A percentile compares a stretch with the other conserved stretches of the same genome.
Conservation (phyloP, 305 asterid genomes). For the Solanum hybrid region DNA sequence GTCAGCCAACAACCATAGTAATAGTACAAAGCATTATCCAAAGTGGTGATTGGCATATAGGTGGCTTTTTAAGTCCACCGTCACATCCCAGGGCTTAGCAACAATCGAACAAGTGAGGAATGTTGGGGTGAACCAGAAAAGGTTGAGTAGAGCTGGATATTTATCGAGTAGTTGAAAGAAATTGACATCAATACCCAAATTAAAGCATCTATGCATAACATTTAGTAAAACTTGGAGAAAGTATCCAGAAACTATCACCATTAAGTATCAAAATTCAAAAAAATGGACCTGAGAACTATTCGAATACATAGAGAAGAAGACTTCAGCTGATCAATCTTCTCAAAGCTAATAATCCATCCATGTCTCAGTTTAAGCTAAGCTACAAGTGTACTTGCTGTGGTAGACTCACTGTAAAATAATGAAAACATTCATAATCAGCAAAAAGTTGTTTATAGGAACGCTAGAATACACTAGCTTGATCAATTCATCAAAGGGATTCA, state of each 20-base stretch:
- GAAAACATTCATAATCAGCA: neutral
- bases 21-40: neutral
- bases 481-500: neutral
- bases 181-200: neutral
- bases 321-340: neutral
- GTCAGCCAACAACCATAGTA: fast-evolving
- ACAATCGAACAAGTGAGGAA: neutral
- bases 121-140: neutral
- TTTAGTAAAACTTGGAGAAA: neutral
- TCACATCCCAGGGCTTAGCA: neutral
- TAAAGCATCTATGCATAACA: neutral
- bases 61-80: neutral
- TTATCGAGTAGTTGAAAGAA: neutral
- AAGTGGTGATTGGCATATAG: neutral
- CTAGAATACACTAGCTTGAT: neutral
- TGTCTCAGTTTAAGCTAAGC: slow-evolving; percentile 13
- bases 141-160: neutral
- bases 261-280: neutral
- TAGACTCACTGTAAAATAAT: slow-evolving; percentile 54
- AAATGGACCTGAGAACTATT: neutral
- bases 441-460: neutral
- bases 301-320: neutral
- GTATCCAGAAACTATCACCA: neutral
- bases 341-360: neutral
- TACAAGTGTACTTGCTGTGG: slow-evolving; percentile 80